A percentile compares a stretch with the other conserved stretches of the same genome.
Evolutionary conservation across 805 yeast genomes (phyloP).

Genomic region (Millerozyma miso): DNA sequence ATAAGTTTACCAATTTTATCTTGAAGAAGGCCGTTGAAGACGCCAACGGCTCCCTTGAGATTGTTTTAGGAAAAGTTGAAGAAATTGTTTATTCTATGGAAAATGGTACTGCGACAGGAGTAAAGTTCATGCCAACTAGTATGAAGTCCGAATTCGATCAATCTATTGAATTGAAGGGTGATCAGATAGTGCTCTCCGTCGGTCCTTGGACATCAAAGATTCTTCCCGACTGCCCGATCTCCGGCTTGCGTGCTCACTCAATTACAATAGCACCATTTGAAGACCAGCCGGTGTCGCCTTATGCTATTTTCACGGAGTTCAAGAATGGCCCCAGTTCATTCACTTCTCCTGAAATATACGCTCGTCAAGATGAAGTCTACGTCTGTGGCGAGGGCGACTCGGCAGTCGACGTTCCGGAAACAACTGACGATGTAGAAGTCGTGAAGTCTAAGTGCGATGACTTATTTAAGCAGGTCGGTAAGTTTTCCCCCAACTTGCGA

Average conservation of each 20-base stretch:
- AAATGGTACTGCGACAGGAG: slow-evolving; percentile 67
- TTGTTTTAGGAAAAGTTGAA: slow-evolving; percentile 79
- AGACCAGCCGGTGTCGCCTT: slow-evolving; percentile 74
- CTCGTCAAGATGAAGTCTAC: slow-evolving; percentile 91
- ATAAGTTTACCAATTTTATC: slow-evolving; percentile 82
- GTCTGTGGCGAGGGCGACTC: slow-evolving; percentile 98
- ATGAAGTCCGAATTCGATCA: slow-evolving; percentile 22
- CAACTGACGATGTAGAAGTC: slow-evolving; percentile 90
- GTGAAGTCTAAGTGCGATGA: slow-evolving; percentile 85
- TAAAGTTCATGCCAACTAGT: slow-evolving; percentile 53
- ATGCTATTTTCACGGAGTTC: slow-evolving; percentile 90
- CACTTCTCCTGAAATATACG: slow-evolving; percentile 91
- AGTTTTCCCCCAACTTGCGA: slow-evolving; percentile 62
- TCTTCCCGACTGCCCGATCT: slow-evolving; percentile 88
- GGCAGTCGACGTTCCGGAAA: slow-evolving; percentile 84
- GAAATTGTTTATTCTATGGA: slow-evolving; percentile 60
- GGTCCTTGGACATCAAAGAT: slow-evolving; percentile 98
- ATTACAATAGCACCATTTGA: slow-evolving; percentile 81
- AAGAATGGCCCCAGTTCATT: slow-evolving; percentile 62
- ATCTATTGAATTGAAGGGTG: slow-evolving; percentile 52
- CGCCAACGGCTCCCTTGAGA: slow-evolving; percentile 69
- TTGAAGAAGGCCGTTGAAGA: slow-evolving; percentile 71
- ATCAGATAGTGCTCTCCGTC: slow-evolving; percentile 76
- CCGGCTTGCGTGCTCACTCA: slow-evolving; percentile 92
- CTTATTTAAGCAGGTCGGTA: slow-evolving; percentile 74